Percentiles rank a stretch among this genome's conserved stretches.
Conservation (phyloP, 192 early-diverging fungal genomes). For the Allomyces javanicus region DNA sequence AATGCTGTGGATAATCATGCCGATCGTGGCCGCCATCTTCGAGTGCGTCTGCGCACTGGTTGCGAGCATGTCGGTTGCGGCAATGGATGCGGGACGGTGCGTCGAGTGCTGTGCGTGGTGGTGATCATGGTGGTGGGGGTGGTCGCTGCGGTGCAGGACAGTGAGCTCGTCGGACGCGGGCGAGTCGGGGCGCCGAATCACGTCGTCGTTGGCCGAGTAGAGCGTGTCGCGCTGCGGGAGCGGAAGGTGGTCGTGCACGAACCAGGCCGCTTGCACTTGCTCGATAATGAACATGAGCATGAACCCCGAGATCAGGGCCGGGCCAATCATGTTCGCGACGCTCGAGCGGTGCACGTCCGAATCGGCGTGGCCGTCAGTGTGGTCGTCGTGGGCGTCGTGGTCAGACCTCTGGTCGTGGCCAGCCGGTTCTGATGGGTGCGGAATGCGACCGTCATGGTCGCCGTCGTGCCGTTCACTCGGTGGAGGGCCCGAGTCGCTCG, state of each 20-base stretch:
- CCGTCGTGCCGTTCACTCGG: too few relatives aligned
- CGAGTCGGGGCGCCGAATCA: neutral
- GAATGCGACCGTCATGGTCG: too few relatives aligned
- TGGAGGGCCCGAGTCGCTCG: too few relatives aligned
- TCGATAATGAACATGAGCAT: conserved; percentile 80
- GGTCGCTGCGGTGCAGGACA: conserved; percentile 9
- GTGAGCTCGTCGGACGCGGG: conserved; percentile 8
- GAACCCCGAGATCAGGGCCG: conserved; percentile 63
- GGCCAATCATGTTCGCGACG: conserved; percentile 36
- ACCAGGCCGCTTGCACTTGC: conserved; percentile 14
- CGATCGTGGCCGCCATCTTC: conserved; percentile 46
- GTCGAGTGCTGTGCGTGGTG: conserved; percentile 17
- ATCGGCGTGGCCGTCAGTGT: conserved; percentile 7
- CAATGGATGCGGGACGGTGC: conserved; percentile 8
- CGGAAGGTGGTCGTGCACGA: too few relatives aligned
- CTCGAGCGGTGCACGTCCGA: conserved; percentile 12
- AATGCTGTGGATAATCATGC: conserved; percentile 85
- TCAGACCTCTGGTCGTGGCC: neutral
- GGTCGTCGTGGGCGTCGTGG: conserved; percentile 1
- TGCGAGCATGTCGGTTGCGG: conserved; percentile 18
- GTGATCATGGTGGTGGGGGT: conserved; percentile 10
- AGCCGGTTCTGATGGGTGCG: too few relatives aligned
- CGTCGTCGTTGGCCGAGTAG: too few relatives aligned
- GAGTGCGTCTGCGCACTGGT: conserved; percentile 6
- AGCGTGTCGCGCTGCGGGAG: too few relatives aligned